Conservation (phyloP, 2,329 filamentous ascomycete species). For the Exophiala viscosa region DNA sequence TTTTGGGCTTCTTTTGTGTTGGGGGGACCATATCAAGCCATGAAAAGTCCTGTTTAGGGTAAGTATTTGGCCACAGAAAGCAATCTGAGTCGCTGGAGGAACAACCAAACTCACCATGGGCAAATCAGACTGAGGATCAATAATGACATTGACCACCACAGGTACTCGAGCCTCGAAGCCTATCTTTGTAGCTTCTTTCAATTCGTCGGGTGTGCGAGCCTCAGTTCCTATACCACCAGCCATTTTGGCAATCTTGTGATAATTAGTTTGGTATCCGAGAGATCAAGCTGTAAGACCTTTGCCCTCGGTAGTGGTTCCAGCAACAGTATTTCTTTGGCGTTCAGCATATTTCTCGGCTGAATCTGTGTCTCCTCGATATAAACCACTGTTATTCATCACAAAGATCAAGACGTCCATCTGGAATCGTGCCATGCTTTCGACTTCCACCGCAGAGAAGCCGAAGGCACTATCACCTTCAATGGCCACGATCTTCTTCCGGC, state of each 20-base stretch:
- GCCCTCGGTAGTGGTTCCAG: slow-evolving; percentile 25
- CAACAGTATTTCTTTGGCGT: no score
- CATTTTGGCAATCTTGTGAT: slow-evolving; percentile 54
- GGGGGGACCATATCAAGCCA: no score
- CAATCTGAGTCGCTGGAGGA: no score
- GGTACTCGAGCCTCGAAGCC: slow-evolving; percentile 47
- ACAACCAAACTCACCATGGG: slow-evolving; percentile 35
- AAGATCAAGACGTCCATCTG: slow-evolving; percentile 54
- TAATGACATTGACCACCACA: slow-evolving; percentile 54
- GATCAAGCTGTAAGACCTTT: slow-evolving; percentile 47
- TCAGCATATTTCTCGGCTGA: slow-evolving; percentile 43
- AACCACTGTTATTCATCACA: slow-evolving; percentile 54
- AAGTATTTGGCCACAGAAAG: no score
- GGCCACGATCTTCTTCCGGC: slow-evolving; percentile 52
- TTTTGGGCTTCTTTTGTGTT: no score
- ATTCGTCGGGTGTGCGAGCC: slow-evolving; percentile 50
- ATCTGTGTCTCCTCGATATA: slow-evolving; percentile 45
- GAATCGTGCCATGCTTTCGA: slow-evolving; percentile 55
- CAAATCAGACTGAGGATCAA: slow-evolving; percentile 49
- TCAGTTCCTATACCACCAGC: slow-evolving; percentile 53
- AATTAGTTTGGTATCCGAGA: slow-evolving; percentile 52
- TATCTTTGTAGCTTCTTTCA: slow-evolving; percentile 47
- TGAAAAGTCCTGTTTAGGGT: no score
- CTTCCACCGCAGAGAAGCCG: slow-evolving; percentile 53
- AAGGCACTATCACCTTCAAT: slow-evolving; percentile 56